Conservation (phyloP, 2,329 filamentous ascomycete species). For the Endoconidiophora laricicola region DNA sequence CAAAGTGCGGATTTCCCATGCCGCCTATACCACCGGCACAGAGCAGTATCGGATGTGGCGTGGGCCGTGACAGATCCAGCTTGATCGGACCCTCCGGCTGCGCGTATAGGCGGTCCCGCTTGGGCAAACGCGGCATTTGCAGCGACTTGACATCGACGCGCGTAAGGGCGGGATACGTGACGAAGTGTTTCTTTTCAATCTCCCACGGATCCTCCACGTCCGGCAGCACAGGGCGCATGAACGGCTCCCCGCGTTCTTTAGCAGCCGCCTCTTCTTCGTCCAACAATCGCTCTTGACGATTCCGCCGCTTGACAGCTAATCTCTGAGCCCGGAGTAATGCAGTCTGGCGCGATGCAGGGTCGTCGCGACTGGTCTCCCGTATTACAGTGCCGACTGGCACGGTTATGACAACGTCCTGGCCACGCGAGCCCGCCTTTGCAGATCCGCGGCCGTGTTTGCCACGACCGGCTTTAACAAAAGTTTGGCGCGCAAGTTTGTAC, state of each 20-base stretch:
- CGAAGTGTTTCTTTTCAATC: constrained; percentile 53
- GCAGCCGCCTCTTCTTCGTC: constrained; percentile 18
- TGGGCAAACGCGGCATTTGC: constrained; percentile 33
- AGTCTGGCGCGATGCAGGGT: constrained; percentile 56
- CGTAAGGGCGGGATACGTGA: constrained; percentile 66
- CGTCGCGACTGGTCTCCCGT: constrained; percentile 60
- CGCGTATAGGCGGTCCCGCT: constrained; percentile 37
- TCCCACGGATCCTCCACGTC: constrained; percentile 22
- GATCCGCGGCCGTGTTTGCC: constrained; percentile 69
- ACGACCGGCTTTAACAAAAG: constrained; percentile 55
- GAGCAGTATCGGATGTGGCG: constrained; percentile 68
- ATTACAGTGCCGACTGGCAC: constrained; percentile 90
- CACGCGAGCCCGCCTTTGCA: constrained; percentile 56
- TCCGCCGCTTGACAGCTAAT: constrained; percentile 20
- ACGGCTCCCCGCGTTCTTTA: constrained; percentile 13
- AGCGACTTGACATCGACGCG: constrained; percentile 47
- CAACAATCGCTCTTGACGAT: constrained; percentile 19
- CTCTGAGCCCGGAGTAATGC: constrained; percentile 21
- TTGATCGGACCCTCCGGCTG: constrained; percentile 59
- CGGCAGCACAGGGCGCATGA: constrained; percentile 6
- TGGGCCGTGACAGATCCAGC: constrained; percentile 58
- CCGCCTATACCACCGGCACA: constrained; percentile 80
- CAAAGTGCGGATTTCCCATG: constrained; percentile 85
- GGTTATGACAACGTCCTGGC: constrained; percentile 72
- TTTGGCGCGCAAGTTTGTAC: constrained; percentile 71